A percentile compares a stretch with the other conserved stretches of the same genome.
Conservation (phyloP, 1,284 basidiomycete species). For the Malassezia caprae region DNA sequence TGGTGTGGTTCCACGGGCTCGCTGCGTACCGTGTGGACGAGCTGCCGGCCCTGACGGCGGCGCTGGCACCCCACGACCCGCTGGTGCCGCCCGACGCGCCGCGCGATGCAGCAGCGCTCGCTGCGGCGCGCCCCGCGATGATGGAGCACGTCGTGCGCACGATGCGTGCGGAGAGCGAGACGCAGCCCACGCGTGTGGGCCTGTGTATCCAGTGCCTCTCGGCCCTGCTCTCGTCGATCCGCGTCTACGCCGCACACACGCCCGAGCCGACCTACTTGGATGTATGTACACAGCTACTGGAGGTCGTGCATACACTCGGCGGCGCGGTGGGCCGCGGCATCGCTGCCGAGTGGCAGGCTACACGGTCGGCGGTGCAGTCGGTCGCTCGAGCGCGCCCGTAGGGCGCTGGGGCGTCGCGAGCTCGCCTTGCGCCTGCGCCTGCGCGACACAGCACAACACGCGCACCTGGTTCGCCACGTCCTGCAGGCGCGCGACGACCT, state of each 20-base stretch:
- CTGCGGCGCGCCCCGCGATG: not conserved
- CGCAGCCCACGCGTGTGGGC: not conserved
- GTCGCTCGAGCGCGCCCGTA: not conserved
- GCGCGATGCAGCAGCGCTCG: not conserved
- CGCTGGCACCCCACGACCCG: not conserved
- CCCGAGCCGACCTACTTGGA: not conserved
- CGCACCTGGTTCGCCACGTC: conserved; percentile 71
- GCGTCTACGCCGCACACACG: conserved; percentile 4
- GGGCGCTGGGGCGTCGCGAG: conserved; percentile 13
- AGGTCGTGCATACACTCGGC: not conserved
- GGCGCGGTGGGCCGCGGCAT: conserved; percentile 1
- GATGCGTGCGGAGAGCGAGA: not conserved
- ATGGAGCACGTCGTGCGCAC: not conserved
- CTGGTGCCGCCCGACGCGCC: not conserved
- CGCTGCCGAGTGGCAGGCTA: conserved; percentile 4
- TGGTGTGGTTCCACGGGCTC: conserved; percentile 32
- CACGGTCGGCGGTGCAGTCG: not conserved
- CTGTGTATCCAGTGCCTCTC: conserved; percentile 18
- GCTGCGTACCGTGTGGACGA: conserved; percentile 24
- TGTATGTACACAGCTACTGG: not conserved
- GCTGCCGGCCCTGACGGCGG: conserved; percentile 26
- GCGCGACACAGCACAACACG: conserved; percentile 58
- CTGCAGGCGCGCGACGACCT: conserved; percentile 65
- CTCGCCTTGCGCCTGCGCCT: conserved; percentile 49
- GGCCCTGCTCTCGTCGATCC: conserved; percentile 19